phyloP scores from a whole-genome alignment of 352 stramenopile species.

The Pythium sp. region DNA sequence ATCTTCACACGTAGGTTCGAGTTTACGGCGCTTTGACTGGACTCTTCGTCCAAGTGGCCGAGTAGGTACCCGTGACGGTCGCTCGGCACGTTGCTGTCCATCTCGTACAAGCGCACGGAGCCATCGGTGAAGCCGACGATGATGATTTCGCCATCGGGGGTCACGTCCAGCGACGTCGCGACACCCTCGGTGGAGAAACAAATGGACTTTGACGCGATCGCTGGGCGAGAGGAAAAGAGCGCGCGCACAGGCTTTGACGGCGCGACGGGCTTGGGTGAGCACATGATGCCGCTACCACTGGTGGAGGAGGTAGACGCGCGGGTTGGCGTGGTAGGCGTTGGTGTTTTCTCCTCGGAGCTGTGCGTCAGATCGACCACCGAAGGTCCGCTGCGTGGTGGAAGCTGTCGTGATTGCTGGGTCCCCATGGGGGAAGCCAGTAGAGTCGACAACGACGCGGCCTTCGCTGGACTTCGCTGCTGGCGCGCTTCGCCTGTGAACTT shows the following conservation, averaged over 20 bases:
- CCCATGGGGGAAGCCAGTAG: slow-evolving; percentile 20
- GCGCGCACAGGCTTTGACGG: slow-evolving; percentile 45
- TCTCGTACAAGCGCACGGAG: slow-evolving; percentile 77
- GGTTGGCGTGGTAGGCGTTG: slow-evolving; percentile 35
- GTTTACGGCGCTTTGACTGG: slow-evolving; percentile 42
- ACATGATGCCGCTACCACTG: not conserved
- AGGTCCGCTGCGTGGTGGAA: slow-evolving; percentile 27
- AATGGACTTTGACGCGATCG: slow-evolving; percentile 63
- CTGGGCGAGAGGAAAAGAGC: slow-evolving; percentile 39
- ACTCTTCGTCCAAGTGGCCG: slow-evolving; percentile 78
- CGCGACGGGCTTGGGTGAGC: slow-evolving; percentile 18
- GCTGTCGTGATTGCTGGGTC: slow-evolving; percentile 13
- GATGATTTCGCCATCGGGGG: slow-evolving; percentile 74
- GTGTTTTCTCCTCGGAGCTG: slow-evolving; percentile 16
- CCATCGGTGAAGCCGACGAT: slow-evolving; percentile 81
- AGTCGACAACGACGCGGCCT: slow-evolving; percentile 10
- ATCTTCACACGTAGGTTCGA: slow-evolving; percentile 77
- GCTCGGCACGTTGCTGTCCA: slow-evolving; percentile 81
- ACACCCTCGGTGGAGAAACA: slow-evolving; percentile 80
- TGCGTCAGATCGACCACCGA: slow-evolving; percentile 31
- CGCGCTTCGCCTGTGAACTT: slow-evolving; percentile 35
- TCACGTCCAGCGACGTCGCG: slow-evolving; percentile 73
- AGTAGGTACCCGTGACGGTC: slow-evolving; percentile 79
- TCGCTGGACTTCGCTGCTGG: slow-evolving; percentile 13
- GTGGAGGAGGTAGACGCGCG: slow-evolving; percentile 19